phyloP scores from a whole-genome alignment of 257 asterid genomes.

The Handroanthus guayacan region DNA sequence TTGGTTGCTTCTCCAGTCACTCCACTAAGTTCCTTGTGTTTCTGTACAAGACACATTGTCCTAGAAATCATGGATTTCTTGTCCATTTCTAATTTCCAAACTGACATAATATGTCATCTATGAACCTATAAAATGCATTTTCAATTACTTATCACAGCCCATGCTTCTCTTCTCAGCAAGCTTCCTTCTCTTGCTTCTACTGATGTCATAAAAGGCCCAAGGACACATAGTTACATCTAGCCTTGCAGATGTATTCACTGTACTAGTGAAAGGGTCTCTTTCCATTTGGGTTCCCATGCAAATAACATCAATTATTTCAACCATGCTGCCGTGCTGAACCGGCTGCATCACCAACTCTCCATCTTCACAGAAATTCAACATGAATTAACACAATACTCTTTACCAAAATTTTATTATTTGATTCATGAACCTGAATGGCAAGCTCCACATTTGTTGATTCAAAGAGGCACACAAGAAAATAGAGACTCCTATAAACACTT shows the following conservation, averaged over 20 bases:
- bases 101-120: constrained; percentile 5
- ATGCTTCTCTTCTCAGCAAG: not conserved
- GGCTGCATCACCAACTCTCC: not conserved
- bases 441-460: not conserved
- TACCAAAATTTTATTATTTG: not conserved
- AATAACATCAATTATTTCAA: not conserved
- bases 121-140: not conserved
- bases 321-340: not conserved
- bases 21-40: not conserved
- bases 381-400: not conserved
- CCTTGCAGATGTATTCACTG: not conserved
- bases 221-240: not conserved
- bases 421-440: not conserved
- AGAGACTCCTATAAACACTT: constrained; percentile 1
- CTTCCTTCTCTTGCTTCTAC: constrained; percentile 1
- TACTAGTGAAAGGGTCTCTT: not conserved
- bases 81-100: not conserved
- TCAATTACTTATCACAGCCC: constrained; percentile 14
- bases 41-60: not conserved
- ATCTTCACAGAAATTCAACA: not conserved
- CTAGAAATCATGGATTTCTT: not conserved
- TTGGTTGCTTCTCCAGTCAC: constrained; percentile 1
- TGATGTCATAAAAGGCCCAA: not conserved
- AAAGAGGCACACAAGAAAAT: not conserved
- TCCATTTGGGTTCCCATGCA: not conserved